Base-by-base conservation (phyloP, 257 asterid genomes). In the Plantago major region DNA sequence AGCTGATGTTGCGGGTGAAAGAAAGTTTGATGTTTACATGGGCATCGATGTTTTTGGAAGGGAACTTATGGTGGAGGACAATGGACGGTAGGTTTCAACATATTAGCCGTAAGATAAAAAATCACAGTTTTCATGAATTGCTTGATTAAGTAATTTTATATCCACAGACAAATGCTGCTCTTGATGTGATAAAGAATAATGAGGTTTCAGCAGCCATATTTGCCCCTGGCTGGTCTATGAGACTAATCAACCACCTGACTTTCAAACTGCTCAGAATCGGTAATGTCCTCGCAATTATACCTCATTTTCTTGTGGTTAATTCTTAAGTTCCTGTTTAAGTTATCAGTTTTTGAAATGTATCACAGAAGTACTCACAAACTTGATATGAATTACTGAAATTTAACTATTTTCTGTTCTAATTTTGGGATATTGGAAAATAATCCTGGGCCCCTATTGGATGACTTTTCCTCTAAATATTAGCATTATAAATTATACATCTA, bases 221-320 rank as follows among this genome's bases (percentile, higher is more conserved):
- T 78, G 99, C 96, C 65, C 97, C 99, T 67, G 99, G 95, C 55
- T 93, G 99, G 99, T 83, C 89, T 87, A 89, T 26, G 97, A 93
- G 84, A 85, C 85, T 59, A 57, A 83, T 13, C 95, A 89, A 75
- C 91, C 87, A 55, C 90, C 96, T 42, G 78, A 93, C 69, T 93
- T 93, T 78, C 89, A 80, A 77, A 80, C 90, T 61, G 94, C 95
- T 68, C 99, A 93, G 74, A 89, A 85, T 76, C 78, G 87, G 99
- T 92, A 72, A 40, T 14, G 54, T 54, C 43, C 55, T 61, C 10
- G 45, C 19, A 59, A 28, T n/a, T 44, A 38, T 28, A 42, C 15
- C n/a, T 40, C 53, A 2, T 50, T 42, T 50, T 60, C 53, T 58
- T 40, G 16, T 38, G 44, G 14, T 18, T 44, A 44, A 17, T 8